Evolutionary conservation across 1,284 basidiomycete genomes (phyloP).

Genomic region (Ceratobasidium sp.): DNA sequence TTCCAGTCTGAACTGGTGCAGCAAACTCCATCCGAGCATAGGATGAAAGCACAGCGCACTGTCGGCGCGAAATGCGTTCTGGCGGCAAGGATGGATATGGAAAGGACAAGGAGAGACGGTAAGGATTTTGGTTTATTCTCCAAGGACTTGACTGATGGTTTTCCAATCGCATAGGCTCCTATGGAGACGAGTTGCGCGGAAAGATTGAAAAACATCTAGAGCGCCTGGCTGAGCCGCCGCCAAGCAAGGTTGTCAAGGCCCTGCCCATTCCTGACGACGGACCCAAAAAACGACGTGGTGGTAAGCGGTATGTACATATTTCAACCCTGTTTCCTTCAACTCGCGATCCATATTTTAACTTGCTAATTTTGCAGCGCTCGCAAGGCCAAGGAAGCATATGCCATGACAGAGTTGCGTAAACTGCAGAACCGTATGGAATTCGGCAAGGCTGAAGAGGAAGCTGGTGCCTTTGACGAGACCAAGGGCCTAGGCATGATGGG

Average conservation of each 20-base stretch:
- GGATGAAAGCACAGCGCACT: conserved; percentile 91
- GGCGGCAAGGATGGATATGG: conserved; percentile 92
- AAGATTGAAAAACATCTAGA: conserved; percentile 94
- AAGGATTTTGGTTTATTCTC: conserved; percentile 46
- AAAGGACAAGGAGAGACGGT: conserved; percentile 82
- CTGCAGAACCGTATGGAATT: conserved; percentile 97
- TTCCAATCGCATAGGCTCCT: conserved; percentile 53
- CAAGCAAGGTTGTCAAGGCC: conserved; percentile 92
- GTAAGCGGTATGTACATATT: conserved; percentile 74
- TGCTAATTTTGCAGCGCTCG: conserved; percentile 72
- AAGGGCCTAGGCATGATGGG: conserved; percentile 98
- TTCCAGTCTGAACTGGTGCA: conserved; percentile 92
- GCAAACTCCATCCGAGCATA: conserved; percentile 89
- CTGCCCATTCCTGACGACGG: conserved; percentile 97
- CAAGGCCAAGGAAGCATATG: conserved; percentile 96
- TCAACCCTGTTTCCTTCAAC: conserved; percentile 18
- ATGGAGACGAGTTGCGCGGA: conserved; percentile 81
- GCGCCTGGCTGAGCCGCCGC: conserved; percentile 92
- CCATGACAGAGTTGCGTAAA: conserved; percentile 96
- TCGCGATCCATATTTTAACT: not conserved
- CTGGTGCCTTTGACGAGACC: conserved; percentile 95
- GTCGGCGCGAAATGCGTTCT: conserved; percentile 92
- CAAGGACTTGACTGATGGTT: not conserved
- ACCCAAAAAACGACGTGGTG: conserved; percentile 93
- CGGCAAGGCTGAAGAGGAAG: conserved; percentile 95